phyloP scores from a whole-genome alignment of 345 rosid genomes.

The Aethionema arabicum region DNA sequence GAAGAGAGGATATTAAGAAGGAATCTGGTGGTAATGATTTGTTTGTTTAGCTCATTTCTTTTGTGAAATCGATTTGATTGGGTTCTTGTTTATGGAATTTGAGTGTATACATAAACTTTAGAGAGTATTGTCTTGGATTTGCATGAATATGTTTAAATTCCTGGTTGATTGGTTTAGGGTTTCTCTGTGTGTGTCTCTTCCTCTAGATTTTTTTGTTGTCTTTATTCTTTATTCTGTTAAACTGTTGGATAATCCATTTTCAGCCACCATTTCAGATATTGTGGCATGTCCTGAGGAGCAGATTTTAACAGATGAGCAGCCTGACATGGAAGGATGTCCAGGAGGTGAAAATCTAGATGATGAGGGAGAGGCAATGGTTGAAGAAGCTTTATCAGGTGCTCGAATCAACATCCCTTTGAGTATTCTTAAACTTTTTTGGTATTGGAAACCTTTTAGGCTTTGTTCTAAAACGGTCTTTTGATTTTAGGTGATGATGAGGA shows the following conservation, averaged over 20 bases:
- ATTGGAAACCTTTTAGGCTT: not conserved
- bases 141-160: no score
- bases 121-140: no score
- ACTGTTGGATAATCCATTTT: not conserved
- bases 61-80: not conserved
- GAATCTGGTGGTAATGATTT: conserved; percentile 44
- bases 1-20: conserved; percentile 79
- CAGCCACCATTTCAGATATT: conserved; percentile 55
- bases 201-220: not conserved
- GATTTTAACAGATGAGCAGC: conserved; percentile 60
- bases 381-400: conserved; percentile 72
- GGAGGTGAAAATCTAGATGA: conserved; percentile 81
- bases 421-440: not conserved
- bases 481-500: conserved; percentile 72
- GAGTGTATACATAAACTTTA: no score
- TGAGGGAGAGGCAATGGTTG: conserved; percentile 82
- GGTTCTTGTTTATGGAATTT: not conserved
- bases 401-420: not conserved
- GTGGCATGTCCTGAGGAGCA: conserved; percentile 75
- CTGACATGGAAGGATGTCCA: conserved; percentile 79
- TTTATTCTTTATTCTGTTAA: not conserved
- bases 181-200: not conserved
- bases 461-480: not conserved
- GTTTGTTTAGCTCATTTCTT: not conserved
- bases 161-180: not conserved